Percentiles rank a stretch among this genome's conserved stretches.
phyloP scores from a whole-genome alignment of 75 land plant genomes.

The Picea glauca region DNA sequence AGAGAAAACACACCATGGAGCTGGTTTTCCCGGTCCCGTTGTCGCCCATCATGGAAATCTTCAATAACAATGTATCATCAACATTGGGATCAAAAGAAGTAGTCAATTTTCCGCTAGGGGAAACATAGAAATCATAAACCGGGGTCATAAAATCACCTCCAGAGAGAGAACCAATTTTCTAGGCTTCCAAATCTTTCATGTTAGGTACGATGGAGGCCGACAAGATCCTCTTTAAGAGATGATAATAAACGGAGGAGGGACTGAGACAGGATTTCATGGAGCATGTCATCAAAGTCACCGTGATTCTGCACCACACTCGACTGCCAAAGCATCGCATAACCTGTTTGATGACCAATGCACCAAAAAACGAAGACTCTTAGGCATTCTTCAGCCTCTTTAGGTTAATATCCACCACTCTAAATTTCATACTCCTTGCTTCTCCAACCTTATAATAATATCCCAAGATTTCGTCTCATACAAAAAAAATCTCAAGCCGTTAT shows the following conservation, averaged over 20 bases:
- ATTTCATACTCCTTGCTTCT: not conserved
- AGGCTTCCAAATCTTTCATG: not conserved
- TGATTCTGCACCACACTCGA: not conserved
- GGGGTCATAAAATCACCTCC: no score
- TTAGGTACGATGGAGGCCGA: not conserved
- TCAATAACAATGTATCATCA: constrained; percentile 38
- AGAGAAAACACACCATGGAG: not conserved
- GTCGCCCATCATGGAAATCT: constrained; percentile 66
- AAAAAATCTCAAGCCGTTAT: no score
- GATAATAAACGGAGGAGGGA: not conserved
- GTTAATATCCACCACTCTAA: not conserved
- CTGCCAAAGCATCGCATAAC: not conserved
- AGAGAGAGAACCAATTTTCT: not conserved
- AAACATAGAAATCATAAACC: not conserved
- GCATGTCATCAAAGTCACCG: not conserved
- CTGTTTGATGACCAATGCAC: not conserved
- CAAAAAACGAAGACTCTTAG: not conserved
- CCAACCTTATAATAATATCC: no score
- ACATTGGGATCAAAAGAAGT: not conserved
- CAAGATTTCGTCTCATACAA: no score
- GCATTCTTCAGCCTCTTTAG: not conserved
- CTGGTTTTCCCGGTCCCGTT: constrained; percentile 57
- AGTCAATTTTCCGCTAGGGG: not conserved
- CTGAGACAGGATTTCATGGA: not conserved
- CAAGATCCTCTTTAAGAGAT: not conserved